Conservation (phyloP, 2,329 filamentous ascomycete genomes). For the Arthrobotrys sinensis region DNA sequence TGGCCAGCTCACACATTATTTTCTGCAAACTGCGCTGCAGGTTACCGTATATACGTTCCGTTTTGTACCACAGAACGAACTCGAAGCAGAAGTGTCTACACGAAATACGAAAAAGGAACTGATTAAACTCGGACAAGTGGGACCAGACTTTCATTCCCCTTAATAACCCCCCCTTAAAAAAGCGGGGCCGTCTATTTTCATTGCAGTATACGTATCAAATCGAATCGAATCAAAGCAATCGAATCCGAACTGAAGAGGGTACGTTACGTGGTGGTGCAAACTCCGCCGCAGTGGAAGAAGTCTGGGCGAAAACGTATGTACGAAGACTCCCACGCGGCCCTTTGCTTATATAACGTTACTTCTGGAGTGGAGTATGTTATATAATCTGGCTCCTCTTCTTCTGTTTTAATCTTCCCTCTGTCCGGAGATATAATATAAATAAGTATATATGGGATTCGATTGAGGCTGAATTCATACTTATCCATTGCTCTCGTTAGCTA, state of each 20-base stretch:
- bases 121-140: neutral
- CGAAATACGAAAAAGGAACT: conserved; percentile 1
- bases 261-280: conserved; percentile 5
- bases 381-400: neutral
- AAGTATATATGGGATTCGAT: neutral
- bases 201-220: neutral
- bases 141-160: neutral
- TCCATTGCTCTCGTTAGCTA: no score
- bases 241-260: neutral
- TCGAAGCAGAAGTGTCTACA: neutral
- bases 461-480: no score
- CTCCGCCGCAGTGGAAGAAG: conserved; percentile 25
- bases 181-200: neutral
- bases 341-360: conserved; percentile 4
- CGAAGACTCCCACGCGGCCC: neutral
- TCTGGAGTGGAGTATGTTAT: neutral
- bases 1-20: neutral
- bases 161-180: neutral
- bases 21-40: no score
- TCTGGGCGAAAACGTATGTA: conserved; percentile 6
- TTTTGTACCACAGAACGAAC: no score
- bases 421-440: neutral
- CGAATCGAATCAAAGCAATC: neutral
- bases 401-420: neutral
- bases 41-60: no score